Conservation (phyloP, 2,329 filamentous ascomycete genomes). For the Blastomyces percursus region DNA sequence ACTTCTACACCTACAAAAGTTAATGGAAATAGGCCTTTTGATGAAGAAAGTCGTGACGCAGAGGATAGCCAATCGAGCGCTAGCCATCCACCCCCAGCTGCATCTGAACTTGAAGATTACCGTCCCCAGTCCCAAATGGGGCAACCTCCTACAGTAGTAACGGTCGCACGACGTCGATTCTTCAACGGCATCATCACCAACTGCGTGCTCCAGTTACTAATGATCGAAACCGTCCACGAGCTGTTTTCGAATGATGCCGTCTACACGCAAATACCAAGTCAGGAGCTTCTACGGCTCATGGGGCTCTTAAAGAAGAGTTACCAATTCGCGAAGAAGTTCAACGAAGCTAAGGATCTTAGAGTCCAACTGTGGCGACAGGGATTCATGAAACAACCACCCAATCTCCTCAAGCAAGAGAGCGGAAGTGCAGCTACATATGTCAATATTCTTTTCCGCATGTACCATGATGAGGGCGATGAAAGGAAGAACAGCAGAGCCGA, state of each 20-base stretch:
- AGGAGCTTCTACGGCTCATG: constrained; percentile 86
- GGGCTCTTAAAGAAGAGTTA: constrained; percentile 88
- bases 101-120: constrained; percentile 68
- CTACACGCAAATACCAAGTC: constrained; percentile 82
- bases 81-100: constrained; percentile 15
- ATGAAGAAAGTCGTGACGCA: constrained; percentile 20
- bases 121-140: constrained; percentile 64
- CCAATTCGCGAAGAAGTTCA: constrained; percentile 93
- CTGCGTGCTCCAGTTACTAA: constrained; percentile 91
- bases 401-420: constrained; percentile 91
- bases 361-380: constrained; percentile 93
- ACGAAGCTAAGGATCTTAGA: constrained; percentile 89
- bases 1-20: constrained; percentile 19
- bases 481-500: constrained; percentile 66
- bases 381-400: constrained; percentile 99
- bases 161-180: constrained; percentile 81
- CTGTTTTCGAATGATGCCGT: constrained; percentile 96
- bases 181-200: constrained; percentile 99
- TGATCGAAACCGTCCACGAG: constrained; percentile 99
- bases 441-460: constrained; percentile 93
- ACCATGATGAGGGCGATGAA: constrained; percentile 76
- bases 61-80: constrained; percentile 22
- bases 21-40: constrained; percentile 21
- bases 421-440: constrained; percentile 92
- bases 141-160: constrained; percentile 84